Evolutionary conservation across 2,329 filamentous ascomycete species (phyloP).

Genomic region (Neofusicoccum parvum): DNA sequence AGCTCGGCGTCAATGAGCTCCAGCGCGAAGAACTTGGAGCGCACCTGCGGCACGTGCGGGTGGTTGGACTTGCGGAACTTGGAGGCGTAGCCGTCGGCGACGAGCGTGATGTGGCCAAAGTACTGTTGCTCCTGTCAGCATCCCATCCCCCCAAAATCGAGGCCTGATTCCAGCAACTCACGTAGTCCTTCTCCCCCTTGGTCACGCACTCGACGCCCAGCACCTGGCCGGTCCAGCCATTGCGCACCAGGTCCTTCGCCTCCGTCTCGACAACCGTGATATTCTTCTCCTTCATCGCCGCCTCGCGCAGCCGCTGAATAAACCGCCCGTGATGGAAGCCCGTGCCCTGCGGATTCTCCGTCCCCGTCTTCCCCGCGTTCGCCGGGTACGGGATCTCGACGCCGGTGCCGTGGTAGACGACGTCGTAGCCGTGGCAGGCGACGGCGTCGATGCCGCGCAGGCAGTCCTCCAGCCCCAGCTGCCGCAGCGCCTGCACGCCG

Average conservation of each 20-base stretch:
- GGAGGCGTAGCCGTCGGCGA: conserved; percentile 89
- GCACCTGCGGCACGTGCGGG: conserved; percentile 65
- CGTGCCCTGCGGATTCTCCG: conserved; percentile 67
- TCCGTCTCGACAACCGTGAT: conserved; percentile 92
- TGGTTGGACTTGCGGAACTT: conserved; percentile 85
- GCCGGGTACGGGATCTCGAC: conserved; percentile 79
- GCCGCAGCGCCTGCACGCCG: conserved; percentile 76
- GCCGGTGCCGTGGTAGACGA: conserved; percentile 75
- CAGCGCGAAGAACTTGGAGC: conserved; percentile 89
- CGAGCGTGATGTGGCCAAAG: conserved; percentile 85
- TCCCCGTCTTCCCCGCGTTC: conserved; percentile 43
- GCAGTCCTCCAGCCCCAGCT: conserved; percentile 77
- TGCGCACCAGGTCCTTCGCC: conserved; percentile 73
- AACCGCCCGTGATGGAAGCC: conserved; percentile 95
- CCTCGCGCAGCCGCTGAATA: conserved; percentile 76
- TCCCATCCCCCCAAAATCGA: background rate
- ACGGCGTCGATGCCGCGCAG: conserved; percentile 88
- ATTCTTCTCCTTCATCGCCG: conserved; percentile 74
- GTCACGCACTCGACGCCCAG: conserved; percentile 81
- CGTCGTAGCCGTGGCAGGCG: conserved; percentile 80
- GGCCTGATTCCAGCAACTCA: conserved; percentile 23
- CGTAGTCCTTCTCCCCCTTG: conserved; percentile 62
- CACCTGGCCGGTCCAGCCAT: conserved; percentile 69
- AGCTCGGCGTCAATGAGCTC: conserved; percentile 87
- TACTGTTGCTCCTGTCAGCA: conserved; percentile 55